Evolutionary conservation across 2,329 filamentous ascomycete species (phyloP), one percentile per base, ranked within the genome.

Genomic region (Aspergillus flavus): DNA sequence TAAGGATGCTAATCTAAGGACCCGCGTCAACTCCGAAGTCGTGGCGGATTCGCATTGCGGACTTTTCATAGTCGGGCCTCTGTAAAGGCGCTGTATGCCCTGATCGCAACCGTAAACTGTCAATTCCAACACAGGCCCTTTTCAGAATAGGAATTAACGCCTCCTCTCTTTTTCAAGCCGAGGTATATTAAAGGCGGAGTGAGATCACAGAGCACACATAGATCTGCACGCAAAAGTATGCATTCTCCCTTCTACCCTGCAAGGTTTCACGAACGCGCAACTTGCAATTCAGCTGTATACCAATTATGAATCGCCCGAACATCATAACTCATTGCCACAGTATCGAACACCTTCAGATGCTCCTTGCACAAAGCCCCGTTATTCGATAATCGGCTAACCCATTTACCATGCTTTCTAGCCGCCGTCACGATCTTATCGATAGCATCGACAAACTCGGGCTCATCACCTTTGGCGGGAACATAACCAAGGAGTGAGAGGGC

Each of bases 361-460:
- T 81, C 73, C 73, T 82, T 83, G 10, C 76, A 63, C 26, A 23
- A n/a, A 34, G 28, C 30, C 30, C 50, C 50, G 11, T 53, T n/a
- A 11, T 83, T 82, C 4, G 80, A 78, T 75, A 85, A 76, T 2
- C 81, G 77, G 1, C 86, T 89, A 12, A 84, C 84, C 78, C 89
- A 90, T 78, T 91, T 91, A 23, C 87, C 88, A 9, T 88, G 84
- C 64, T 82, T 83, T 59, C 82, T 81, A 4, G 86, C 84, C 3
- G 89, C 88, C 16, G 79, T 79, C 16, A 87, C 79, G 54, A 89
- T 82, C 63, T 82, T 85, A 53, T 81, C 80, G 62, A 91, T 85
- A 32, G 89, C 89, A 34, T 80, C 79, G 36, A 85, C 78, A 63
- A 91, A 81, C 62, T 88, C 84, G 0, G 84, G 83, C 65, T 86